These are phyloP conservation scores for Pseudogymnoascus sp. DNA, from an alignment of 2,329 filamentous ascomycete genomes.

Conservation along the genomic window DNA sequence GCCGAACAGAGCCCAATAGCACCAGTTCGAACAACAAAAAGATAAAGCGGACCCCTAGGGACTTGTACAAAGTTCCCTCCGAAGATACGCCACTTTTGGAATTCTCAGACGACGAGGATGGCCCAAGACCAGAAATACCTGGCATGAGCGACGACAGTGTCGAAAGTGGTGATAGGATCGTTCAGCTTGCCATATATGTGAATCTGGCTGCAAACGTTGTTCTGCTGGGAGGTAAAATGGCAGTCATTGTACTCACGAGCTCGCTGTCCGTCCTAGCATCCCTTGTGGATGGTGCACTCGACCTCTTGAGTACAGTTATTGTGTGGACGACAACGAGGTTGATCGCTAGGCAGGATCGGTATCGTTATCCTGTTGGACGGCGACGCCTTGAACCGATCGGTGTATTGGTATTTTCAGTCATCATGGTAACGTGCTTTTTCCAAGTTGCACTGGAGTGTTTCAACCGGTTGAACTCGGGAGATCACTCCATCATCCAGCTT, in stretches of 20 bases:
- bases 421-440: slow-evolving; percentile 56
- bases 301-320: slow-evolving; percentile 53
- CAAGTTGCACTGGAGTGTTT: slow-evolving; percentile 57
- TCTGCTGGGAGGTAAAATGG: slow-evolving; percentile 47
- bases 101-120: slow-evolving; percentile 39
- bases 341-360: slow-evolving; percentile 39
- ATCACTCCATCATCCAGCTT: slow-evolving; percentile 42
- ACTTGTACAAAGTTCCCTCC: slow-evolving; percentile 65
- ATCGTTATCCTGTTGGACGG: slow-evolving; percentile 48
- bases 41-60: slow-evolving; percentile 73
- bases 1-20: slow-evolving; percentile 14
- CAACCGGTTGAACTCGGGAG: slow-evolving; percentile 44
- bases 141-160: slow-evolving; percentile 67
- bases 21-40: slow-evolving; percentile 35
- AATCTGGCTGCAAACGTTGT: slow-evolving; percentile 55
- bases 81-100: slow-evolving; percentile 58
- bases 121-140: slow-evolving; percentile 53
- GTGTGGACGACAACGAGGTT: slow-evolving; percentile 53
- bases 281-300: slow-evolving; percentile 53
- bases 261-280: slow-evolving; percentile 56
- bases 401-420: slow-evolving; percentile 55
- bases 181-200: slow-evolving; percentile 77
- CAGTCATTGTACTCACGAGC: slow-evolving; percentile 46
- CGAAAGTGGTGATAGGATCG: slow-evolving; percentile 66
- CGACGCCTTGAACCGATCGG: slow-evolving; percentile 53